Evolutionary conservation across 202 grass and related monocot species (phyloP).

Genomic region (Alloteropsis angusta): DNA sequence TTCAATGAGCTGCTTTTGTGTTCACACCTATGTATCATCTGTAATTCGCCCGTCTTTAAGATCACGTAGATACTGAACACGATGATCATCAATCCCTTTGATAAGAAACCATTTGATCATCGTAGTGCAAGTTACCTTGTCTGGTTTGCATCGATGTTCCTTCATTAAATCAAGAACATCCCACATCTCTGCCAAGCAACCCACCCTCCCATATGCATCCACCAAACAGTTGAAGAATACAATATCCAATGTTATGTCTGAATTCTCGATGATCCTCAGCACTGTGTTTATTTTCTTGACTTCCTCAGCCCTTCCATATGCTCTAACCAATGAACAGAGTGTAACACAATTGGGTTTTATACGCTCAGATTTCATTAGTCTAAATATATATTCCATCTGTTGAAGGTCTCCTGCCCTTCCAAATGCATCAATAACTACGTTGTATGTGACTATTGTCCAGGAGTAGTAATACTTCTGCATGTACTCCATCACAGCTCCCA

Average conservation of each 20-base stretch:
- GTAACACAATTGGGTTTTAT: constrained; percentile 94
- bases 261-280: constrained; percentile 65
- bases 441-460: constrained; percentile 93
- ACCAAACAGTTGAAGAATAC: constrained; percentile 97
- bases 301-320: constrained; percentile 68
- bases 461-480: constrained; percentile 95
- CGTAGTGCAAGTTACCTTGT: constrained; percentile 79
- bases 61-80: constrained; percentile 64
- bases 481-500: constrained; percentile 98
- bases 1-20: not conserved
- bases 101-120: constrained; percentile 94
- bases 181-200: constrained; percentile 79
- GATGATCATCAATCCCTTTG: constrained; percentile 71
- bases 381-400: constrained; percentile 88
- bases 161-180: constrained; percentile 83
- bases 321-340: constrained; percentile 77
- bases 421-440: constrained; percentile 90
- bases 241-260: constrained; percentile 68
- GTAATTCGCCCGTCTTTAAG: constrained; percentile 32
- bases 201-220: constrained; percentile 87
- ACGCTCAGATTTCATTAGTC: constrained; percentile 90
- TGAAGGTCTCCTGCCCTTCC: constrained; percentile 73
- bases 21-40: constrained; percentile 24
- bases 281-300: constrained; percentile 70
- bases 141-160: constrained; percentile 37